Percentiles rank a stretch among this genome's conserved stretches.
These are phyloP conservation scores for Cydonia oblonga DNA, from an alignment of 331 rosid genomes.

Conservation along the genomic window DNA sequence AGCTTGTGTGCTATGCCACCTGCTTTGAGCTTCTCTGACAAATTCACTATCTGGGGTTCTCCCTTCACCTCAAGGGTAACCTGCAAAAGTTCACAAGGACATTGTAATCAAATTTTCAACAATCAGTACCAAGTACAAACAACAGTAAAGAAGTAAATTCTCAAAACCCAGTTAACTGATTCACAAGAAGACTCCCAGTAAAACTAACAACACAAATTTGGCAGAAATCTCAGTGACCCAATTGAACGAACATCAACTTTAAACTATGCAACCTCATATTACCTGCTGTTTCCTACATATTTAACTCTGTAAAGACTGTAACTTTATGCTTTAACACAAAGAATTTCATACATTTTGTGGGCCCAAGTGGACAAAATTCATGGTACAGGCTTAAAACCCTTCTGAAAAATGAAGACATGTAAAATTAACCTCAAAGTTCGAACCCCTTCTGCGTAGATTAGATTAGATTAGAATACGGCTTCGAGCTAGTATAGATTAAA, in stretches of 20 bases:
- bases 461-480: neutral
- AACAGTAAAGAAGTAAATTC: neutral
- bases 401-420: neutral
- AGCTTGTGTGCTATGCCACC: constrained; percentile 58
- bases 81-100: constrained; percentile 18
- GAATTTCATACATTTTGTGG: neutral
- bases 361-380: neutral
- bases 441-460: neutral
- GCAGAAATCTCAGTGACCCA: neutral
- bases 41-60: constrained; percentile 54
- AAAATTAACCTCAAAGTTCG: neutral
- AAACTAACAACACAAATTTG: neutral
- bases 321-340: neutral
- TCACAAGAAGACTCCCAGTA: neutral
- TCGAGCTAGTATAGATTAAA: too few relatives aligned
- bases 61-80: constrained; percentile 85
- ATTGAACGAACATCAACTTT: neutral
- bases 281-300: too few relatives aligned
- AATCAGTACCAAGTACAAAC: neutral
- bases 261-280: neutral
- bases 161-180: neutral
- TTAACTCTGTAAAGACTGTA: neutral
- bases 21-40: constrained; percentile 54
- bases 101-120: neutral
- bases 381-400: neutral